Percentiles rank a stretch among this genome's conserved stretches.
Conservation (phyloP, 2,329 filamentous ascomycete genomes). For the Apiospora malaysiana region DNA sequence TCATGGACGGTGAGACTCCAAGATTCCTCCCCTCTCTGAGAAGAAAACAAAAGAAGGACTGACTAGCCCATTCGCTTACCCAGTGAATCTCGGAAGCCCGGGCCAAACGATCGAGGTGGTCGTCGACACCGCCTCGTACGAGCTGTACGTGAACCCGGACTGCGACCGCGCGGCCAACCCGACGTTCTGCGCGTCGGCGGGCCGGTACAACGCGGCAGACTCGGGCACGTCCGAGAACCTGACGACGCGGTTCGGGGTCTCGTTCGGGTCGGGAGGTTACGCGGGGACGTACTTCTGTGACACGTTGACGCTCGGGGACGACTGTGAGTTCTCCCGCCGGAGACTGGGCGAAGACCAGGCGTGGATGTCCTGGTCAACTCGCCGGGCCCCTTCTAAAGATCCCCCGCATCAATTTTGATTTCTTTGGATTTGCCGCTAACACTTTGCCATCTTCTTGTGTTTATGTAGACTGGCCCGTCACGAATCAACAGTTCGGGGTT, state of each 20-base stretch:
- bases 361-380: too few relatives aligned
- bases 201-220: constrained; percentile 47
- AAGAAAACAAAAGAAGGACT: not conserved
- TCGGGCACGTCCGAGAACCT: constrained; percentile 48
- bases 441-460: too few relatives aligned
- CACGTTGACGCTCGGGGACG: constrained; percentile 22
- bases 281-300: constrained; percentile 23
- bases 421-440: too few relatives aligned
- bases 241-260: constrained; percentile 31
- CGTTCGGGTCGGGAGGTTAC: constrained; percentile 22
- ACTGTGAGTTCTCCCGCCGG: not conserved
- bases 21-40: too few relatives aligned
- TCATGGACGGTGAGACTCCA: constrained; percentile 38
- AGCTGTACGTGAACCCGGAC: constrained; percentile 68
- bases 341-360: too few relatives aligned
- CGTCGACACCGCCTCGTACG: constrained; percentile 65
- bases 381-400: too few relatives aligned
- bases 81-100: constrained; percentile 60
- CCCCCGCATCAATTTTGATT: too few relatives aligned
- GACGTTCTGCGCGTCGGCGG: constrained; percentile 50
- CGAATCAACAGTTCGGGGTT: constrained; percentile 42
- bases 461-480: constrained; percentile 38
- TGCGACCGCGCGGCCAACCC: constrained; percentile 53
- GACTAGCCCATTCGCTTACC: too few relatives aligned
- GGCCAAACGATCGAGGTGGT: constrained; percentile 59